phyloP scores from a whole-genome alignment of 2,329 filamentous ascomycete species.

The Claviceps pazoutovae region DNA sequence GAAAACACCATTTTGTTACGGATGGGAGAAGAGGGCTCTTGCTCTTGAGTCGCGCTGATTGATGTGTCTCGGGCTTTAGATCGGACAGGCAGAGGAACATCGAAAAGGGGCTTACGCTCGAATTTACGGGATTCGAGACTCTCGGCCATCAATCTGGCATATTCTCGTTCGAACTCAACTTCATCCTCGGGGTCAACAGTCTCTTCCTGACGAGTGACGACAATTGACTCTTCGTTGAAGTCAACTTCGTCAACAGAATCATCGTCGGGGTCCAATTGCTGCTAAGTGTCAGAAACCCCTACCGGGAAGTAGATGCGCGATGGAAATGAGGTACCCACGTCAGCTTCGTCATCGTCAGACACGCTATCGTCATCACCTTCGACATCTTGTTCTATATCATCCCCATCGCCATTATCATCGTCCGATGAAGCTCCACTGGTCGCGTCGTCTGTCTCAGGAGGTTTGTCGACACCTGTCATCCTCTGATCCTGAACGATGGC shows the following conservation, averaged over 20 bases:
- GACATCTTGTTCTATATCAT: constrained; percentile 47
- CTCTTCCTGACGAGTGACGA: constrained; percentile 84
- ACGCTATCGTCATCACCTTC: constrained; percentile 48
- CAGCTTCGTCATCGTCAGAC: constrained; percentile 44
- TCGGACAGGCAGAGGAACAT: constrained; percentile 92
- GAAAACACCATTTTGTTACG: constrained; percentile 82
- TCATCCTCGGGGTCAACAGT: constrained; percentile 85
- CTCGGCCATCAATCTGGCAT: constrained; percentile 96
- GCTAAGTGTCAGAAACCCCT: not conserved
- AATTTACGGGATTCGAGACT: constrained; percentile 92
- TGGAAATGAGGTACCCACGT: constrained; percentile 25
- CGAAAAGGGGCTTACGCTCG: constrained; percentile 85
- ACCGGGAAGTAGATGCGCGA: not conserved
- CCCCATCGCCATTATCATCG: constrained; percentile 56
- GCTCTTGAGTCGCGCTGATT: constrained; percentile 15
- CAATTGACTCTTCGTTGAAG: constrained; percentile 75
- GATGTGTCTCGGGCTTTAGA: constrained; percentile 47
- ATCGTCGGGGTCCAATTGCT: constrained; percentile 31
- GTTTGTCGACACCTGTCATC: constrained; percentile 55
- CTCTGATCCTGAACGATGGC: constrained; percentile 88
- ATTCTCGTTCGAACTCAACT: constrained; percentile 94
- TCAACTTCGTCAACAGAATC: constrained; percentile 43
- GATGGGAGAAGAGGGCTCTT: constrained; percentile 11
- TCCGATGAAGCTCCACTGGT: constrained; percentile 60
- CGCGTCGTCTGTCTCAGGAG: constrained; percentile 56